These are phyloP conservation scores for Lagenidium giganteum DNA, from an alignment of 352 stramenopile species.

Conservation along the genomic window DNA sequence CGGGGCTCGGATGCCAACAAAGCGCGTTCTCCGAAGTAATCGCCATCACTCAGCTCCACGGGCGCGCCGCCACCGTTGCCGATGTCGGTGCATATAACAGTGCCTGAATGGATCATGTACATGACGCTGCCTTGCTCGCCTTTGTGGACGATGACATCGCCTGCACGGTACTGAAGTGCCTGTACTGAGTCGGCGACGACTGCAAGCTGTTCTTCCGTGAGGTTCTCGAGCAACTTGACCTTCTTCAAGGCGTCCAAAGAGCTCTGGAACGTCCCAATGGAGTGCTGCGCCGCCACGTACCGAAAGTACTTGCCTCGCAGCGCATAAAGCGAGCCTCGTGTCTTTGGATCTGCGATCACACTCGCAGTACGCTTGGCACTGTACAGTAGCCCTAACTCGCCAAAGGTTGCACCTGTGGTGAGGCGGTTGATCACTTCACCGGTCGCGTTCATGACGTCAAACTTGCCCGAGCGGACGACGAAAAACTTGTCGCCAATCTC, in stretches of 20 bases:
- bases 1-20: slow-evolving; percentile 83
- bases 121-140: slow-evolving; percentile 64
- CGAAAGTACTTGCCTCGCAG: slow-evolving; percentile 48
- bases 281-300: slow-evolving; percentile 37
- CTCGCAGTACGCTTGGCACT: slow-evolving; percentile 44
- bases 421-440: slow-evolving; percentile 40
- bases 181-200: slow-evolving; percentile 37
- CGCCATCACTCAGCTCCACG: slow-evolving; percentile 49
- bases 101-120: slow-evolving; percentile 77
- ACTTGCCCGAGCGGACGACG: slow-evolving; percentile 44
- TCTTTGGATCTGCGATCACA: slow-evolving; percentile 28
- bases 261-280: slow-evolving; percentile 30
- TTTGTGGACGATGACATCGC: slow-evolving; percentile 73
- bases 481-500: slow-evolving; percentile 82
- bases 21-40: slow-evolving; percentile 92
- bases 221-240: slow-evolving; percentile 30
- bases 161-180: slow-evolving; percentile 36
- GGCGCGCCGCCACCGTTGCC: slow-evolving; percentile 29
- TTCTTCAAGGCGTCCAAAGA: slow-evolving; percentile 41
- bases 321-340: slow-evolving; percentile 30
- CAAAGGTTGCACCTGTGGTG: slow-evolving; percentile 31
- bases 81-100: slow-evolving; percentile 53
- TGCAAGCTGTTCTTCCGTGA: slow-evolving; percentile 40
- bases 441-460: slow-evolving; percentile 34
- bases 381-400: slow-evolving; percentile 53